Evolutionary conservation across 345 rosid species (phyloP), one percentile per base, ranked within the genome.

Genomic region (Mercurialis annua): DNA sequence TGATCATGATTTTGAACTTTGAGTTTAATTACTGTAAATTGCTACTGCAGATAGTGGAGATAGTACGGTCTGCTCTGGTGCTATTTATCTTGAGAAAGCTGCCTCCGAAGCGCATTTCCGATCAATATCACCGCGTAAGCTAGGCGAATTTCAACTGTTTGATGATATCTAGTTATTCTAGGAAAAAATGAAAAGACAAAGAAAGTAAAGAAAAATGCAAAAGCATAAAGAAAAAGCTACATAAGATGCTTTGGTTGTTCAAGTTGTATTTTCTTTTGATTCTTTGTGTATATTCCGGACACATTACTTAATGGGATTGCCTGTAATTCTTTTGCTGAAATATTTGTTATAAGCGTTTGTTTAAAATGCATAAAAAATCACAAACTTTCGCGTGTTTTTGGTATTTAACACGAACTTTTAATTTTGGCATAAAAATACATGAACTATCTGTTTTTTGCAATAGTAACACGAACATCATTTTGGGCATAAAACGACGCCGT

Each of bases 11-110:
- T n/a, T n/a, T n/a, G n/a, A n/a, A n/a, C n/a, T n/a, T n/a, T n/a
- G n/a, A n/a, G n/a, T n/a, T n/a, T n/a, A n/a, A n/a, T n/a, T n/a
- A n/a, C n/a, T n/a, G n/a, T n/a, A n/a, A n/a, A n/a, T n/a, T n/a
- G n/a, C n/a, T n/a, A n/a, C n/a, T n/a, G 65, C 85, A 87, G 96
- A 50, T 84, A 77, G 96, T 87, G 59, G 97, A 88, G 82, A 82
- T 91, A 62, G 52, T 88, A 16, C 97, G 96, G 6, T 88, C 96
- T 11, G 77, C 91, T 29, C 53, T 91, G 71, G 97, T 88, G 43
- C 84, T 88, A 18, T 87, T 82, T 66, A 85, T 87, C 75, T 67
- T 91, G 67, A 80, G 92, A 67, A 91, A 91, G 78, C 84, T 91
- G 53, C 96, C 96, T 2, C 97, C 96, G 0, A 83, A 77, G 80